phyloP scores from a whole-genome alignment of 768 basidiomycete species.

The Boletus bicolor region DNA sequence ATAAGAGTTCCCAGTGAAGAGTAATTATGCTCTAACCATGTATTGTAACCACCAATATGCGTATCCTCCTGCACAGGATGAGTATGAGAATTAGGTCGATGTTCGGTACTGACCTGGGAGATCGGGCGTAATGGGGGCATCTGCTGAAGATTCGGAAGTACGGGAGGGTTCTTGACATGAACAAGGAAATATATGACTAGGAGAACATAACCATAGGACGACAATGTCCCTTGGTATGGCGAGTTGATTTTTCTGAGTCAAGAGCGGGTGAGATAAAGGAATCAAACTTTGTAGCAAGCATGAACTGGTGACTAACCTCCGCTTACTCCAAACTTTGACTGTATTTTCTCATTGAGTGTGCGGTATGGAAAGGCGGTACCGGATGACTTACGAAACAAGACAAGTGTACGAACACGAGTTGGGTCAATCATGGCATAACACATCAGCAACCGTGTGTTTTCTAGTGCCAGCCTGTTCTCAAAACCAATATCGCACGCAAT shows the following conservation, averaged over 20 bases:
- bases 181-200: slow-evolving; percentile 97
- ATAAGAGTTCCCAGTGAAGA: slow-evolving; percentile 13
- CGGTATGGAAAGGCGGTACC: slow-evolving; percentile 6
- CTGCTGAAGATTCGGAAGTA: slow-evolving; percentile 93
- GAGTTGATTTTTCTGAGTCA: slow-evolving; percentile 89
- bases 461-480: slow-evolving; percentile 93
- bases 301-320: slow-evolving; percentile 49
- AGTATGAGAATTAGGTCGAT: slow-evolving; percentile 11
- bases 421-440: slow-evolving; percentile 98
- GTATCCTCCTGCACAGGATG: slow-evolving; percentile 61
- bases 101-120: slow-evolving; percentile 51
- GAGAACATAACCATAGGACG: slow-evolving; percentile 95
- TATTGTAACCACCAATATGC: slow-evolving; percentile 76
- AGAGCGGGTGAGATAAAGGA: slow-evolving; percentile 1
- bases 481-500: slow-evolving; percentile 99
- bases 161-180: slow-evolving; percentile 96
- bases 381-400: slow-evolving; percentile 84
- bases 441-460: slow-evolving; percentile 94
- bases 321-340: slow-evolving; percentile 99
- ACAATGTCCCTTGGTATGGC: slow-evolving; percentile 94
- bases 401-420: slow-evolving; percentile 87
- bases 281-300: not conserved
- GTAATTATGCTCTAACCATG: slow-evolving; percentile 49
- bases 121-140: slow-evolving; percentile 90
- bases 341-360: slow-evolving; percentile 11